A percentile compares a stretch with the other conserved stretches of the same genome.
Conservation (phyloP, 106 monocot species). For the Chionographis japonica region DNA sequence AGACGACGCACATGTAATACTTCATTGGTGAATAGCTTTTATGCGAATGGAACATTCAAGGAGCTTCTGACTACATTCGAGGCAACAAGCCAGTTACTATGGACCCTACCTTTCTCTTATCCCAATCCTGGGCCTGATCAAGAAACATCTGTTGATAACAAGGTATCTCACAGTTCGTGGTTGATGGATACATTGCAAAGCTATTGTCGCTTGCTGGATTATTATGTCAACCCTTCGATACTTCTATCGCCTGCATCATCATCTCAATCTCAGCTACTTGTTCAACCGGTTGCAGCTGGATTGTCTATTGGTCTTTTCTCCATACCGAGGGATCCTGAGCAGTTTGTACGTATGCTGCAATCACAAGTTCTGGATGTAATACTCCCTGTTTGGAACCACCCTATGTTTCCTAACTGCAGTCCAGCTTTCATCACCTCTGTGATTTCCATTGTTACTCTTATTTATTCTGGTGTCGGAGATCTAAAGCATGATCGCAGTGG, state of each 20-base stretch:
- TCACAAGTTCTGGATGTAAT: slow-evolving; percentile 74
- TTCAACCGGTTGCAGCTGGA: slow-evolving; percentile 57
- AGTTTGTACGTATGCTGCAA: slow-evolving; percentile 61
- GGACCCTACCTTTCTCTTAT: slow-evolving; percentile 49
- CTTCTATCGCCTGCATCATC: slow-evolving; percentile 44
- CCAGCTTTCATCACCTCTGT: slow-evolving; percentile 39
- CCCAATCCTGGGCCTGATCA: slow-evolving; percentile 20
- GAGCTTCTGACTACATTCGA: slow-evolving; percentile 70
- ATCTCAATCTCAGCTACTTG: slow-evolving; percentile 60
- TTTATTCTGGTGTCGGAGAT: slow-evolving; percentile 63
- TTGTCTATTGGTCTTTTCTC: slow-evolving; percentile 58
- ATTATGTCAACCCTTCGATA: slow-evolving; percentile 51
- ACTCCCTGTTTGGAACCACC: slow-evolving; percentile 74
- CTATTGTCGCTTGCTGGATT: slow-evolving; percentile 59
- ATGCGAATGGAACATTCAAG: slow-evolving; percentile 70
- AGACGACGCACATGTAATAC: slow-evolving; percentile 56
- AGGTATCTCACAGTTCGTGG: slow-evolving; percentile 52
- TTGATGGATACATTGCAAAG: slow-evolving; percentile 64
- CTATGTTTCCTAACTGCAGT: slow-evolving; percentile 48
- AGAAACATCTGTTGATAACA: slow-evolving; percentile 22
- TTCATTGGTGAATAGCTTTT: slow-evolving; percentile 66
- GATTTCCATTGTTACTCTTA: slow-evolving; percentile 44
- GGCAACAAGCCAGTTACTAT: slow-evolving; percentile 70
- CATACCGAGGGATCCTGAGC: slow-evolving; percentile 62
- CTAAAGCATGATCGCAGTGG: slow-evolving; percentile 25